phyloP scores from a whole-genome alignment of 257 asterid genomes.

The Solanum raphanifolium region DNA sequence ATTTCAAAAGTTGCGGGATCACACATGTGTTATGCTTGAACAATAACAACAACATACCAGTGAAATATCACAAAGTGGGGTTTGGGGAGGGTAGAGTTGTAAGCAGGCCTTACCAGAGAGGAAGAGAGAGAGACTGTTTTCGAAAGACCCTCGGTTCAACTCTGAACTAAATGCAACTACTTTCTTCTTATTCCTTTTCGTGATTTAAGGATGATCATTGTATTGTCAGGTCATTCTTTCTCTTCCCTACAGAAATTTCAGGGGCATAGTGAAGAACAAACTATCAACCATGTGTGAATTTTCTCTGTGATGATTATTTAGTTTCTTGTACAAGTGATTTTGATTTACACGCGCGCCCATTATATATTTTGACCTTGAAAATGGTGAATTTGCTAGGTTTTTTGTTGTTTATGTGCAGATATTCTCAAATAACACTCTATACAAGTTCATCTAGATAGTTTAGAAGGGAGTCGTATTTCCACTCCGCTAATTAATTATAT shows the following conservation, averaged over 20 bases:
- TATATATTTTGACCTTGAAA: neutral
- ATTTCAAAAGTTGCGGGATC: neutral
- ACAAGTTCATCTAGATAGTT: neutral
- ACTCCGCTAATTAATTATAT: neutral
- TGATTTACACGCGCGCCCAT: neutral
- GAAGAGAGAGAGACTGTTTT: neutral
- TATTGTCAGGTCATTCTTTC: neutral
- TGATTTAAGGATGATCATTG: neutral
- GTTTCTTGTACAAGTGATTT: neutral
- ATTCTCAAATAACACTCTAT: neutral
- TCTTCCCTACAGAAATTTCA: neutral
- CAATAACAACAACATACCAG: neutral
- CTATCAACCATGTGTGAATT: neutral
- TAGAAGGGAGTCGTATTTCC: neutral
- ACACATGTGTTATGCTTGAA: neutral
- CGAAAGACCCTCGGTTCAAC: neutral
- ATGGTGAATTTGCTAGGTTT: neutral
- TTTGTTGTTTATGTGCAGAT: neutral
- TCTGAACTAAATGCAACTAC: neutral
- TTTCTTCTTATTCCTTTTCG: neutral
- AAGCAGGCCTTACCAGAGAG: neutral
- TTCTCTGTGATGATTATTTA: neutral
- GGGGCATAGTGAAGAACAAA: neutral
- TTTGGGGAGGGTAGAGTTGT: no score
- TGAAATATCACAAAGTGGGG: neutral